phyloP scores from a whole-genome alignment of 2,329 filamentous ascomycete genomes.

The Aspergillus novoparasiticus region DNA sequence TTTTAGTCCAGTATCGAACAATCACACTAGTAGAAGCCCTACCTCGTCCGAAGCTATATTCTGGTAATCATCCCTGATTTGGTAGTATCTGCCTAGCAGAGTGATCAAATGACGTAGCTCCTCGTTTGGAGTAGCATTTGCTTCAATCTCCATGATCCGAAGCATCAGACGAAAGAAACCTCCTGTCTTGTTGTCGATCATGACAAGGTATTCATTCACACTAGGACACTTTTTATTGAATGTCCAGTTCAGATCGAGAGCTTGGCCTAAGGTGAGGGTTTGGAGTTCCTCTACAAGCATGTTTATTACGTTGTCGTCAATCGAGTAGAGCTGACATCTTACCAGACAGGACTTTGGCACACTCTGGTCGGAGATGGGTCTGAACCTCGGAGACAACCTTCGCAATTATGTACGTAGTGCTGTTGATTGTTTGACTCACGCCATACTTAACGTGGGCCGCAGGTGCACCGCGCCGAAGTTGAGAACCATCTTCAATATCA shows the following conservation, averaged over 20 bases:
- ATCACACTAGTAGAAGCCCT: background rate
- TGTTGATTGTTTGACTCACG: slow-evolving; percentile 49
- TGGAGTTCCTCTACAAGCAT: slow-evolving; percentile 6
- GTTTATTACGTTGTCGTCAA: background rate
- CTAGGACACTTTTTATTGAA: slow-evolving; percentile 20
- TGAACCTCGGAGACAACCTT: slow-evolving; percentile 23
- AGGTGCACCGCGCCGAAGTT: slow-evolving; percentile 45
- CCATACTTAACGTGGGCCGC: slow-evolving; percentile 49
- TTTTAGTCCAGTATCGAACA: background rate
- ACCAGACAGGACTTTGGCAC: background rate
- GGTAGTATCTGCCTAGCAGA: slow-evolving; percentile 29
- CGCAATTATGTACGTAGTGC: slow-evolving; percentile 47
- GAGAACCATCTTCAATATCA: slow-evolving; percentile 49
- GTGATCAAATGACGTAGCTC: slow-evolving; percentile 13
- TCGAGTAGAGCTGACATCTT: background rate
- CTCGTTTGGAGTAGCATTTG: background rate
- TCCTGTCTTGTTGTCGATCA: slow-evolving; percentile 32
- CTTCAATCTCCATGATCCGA: slow-evolving; percentile 17
- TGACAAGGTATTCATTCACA: slow-evolving; percentile 26
- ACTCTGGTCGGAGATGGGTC: background rate
- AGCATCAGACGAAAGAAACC: slow-evolving; percentile 24
- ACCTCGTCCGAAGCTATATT: slow-evolving; percentile 28
- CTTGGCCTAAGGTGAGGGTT: slow-evolving; percentile 21
- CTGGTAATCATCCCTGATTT: slow-evolving; percentile 33
- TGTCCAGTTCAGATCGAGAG: slow-evolving; percentile 26